A percentile compares a stretch with the other conserved stretches of the same genome.
phyloP scores from a whole-genome alignment of 2,329 filamentous ascomycete species.

The Penicillium verrucosum region DNA sequence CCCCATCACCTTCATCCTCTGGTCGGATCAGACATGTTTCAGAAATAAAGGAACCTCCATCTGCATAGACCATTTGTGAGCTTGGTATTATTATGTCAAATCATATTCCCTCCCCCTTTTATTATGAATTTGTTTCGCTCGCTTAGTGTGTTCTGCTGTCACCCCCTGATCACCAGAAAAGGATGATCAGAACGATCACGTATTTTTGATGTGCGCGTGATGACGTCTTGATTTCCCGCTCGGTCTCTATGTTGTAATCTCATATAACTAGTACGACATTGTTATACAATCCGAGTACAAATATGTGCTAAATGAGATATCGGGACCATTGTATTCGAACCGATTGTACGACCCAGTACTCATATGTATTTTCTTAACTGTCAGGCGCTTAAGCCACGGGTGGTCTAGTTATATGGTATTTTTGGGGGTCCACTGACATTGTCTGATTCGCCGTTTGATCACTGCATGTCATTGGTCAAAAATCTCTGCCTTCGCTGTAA shows the following conservation, averaged over 20 bases:
- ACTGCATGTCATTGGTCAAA: slow-evolving; percentile 5
- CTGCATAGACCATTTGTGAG: slow-evolving; percentile 1
- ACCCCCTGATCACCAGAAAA: slow-evolving; percentile 8
- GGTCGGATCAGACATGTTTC: slow-evolving; percentile 5
- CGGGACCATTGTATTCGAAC: not conserved
- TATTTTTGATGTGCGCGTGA: not conserved
- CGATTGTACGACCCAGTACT: not conserved
- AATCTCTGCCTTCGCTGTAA: slow-evolving; percentile 8
- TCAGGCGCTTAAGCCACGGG: not conserved
- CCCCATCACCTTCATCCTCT: not conserved
- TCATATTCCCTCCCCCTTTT: not conserved
- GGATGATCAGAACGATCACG: slow-evolving; percentile 7
- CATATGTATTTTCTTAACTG: not conserved
- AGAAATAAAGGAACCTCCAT: slow-evolving; percentile 1
- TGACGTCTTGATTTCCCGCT: slow-evolving; percentile 1
- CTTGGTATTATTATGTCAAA: not conserved
- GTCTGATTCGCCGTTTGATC: not conserved
- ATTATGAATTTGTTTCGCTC: not conserved
- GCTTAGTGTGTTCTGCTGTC: not conserved
- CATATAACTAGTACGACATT: not conserved
- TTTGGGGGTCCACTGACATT: not conserved
- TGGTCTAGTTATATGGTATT: not conserved
- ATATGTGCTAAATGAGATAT: not conserved
- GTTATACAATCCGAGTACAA: not conserved
- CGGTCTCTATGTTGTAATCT: not conserved